A percentile compares a stretch with the other conserved stretches of the same genome.
These are phyloP conservation scores for Guadua angustifolia DNA, from an alignment of 176 grass and related monocot species.

Conservation along the genomic window DNA sequence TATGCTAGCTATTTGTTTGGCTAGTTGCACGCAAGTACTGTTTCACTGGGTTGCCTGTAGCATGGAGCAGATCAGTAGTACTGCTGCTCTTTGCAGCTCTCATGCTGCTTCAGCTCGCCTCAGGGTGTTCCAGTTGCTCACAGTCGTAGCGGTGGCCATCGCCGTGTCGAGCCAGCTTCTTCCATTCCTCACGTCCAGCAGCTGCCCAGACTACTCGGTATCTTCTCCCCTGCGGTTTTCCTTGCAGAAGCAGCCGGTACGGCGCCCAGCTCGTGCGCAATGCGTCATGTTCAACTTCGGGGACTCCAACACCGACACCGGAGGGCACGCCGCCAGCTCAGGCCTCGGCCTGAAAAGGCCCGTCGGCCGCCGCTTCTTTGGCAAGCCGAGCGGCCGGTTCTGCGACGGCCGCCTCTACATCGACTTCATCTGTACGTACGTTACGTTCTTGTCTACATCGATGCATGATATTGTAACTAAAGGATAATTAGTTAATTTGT, in stretches of 20 bases:
- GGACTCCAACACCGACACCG: constrained; percentile 72
- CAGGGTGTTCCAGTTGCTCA: too few relatives aligned
- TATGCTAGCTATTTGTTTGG: too few relatives aligned
- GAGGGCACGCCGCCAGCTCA: constrained; percentile 48
- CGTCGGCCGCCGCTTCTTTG: constrained; percentile 56
- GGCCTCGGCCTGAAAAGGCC: constrained; percentile 50
- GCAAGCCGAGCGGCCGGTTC: constrained; percentile 58
- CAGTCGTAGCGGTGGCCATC: too few relatives aligned
- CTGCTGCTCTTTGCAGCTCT: too few relatives aligned
- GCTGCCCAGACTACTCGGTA: not conserved
- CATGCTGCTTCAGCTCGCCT: too few relatives aligned
- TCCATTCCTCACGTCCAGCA: not conserved
- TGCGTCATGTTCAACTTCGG: constrained; percentile 72
- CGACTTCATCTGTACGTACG: constrained; percentile 56
- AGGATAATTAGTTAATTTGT: too few relatives aligned
- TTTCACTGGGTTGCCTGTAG: too few relatives aligned
- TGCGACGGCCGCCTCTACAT: constrained; percentile 67
- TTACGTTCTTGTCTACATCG: constrained; percentile 30
- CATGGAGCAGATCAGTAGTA: too few relatives aligned
- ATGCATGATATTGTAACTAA: not conserved
- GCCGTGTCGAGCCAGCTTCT: too few relatives aligned
- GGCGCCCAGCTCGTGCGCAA: not conserved
- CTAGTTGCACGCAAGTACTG: too few relatives aligned
- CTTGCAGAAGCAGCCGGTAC: not conserved
- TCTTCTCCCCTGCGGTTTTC: not conserved